Evolutionary conservation across 176 grass and related monocot genomes (phyloP).

Genomic region (Carex kokanica): DNA sequence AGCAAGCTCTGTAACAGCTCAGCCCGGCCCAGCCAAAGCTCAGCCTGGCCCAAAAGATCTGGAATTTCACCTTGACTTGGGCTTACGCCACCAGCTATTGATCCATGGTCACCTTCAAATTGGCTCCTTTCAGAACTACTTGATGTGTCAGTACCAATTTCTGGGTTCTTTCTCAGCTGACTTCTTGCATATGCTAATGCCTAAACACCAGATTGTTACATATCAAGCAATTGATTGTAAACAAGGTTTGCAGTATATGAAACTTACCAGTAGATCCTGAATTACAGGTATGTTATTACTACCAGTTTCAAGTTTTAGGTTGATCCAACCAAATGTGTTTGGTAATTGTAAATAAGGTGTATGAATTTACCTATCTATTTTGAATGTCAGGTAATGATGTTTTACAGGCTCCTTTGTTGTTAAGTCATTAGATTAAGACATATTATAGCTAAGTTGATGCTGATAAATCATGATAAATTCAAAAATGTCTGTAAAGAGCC

Average conservation of each 20-base stretch:
- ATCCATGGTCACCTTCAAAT: constrained; percentile 56
- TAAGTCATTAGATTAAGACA: background rate
- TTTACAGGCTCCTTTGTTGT: background rate
- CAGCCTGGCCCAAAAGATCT: constrained; percentile 64
- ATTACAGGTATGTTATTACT: background rate
- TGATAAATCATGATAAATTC: background rate
- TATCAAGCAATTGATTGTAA: background rate
- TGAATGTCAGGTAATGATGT: background rate
- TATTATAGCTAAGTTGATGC: background rate
- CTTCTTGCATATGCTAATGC: constrained; percentile 76
- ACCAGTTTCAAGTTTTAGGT: background rate
- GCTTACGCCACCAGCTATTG: background rate
- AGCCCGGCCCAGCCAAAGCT: constrained; percentile 84
- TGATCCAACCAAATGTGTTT: background rate
- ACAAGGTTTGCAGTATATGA: background rate
- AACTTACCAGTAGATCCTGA: background rate
- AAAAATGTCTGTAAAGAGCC: background rate
- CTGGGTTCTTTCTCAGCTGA: constrained; percentile 60
- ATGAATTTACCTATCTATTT: background rate
- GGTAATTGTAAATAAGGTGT: background rate
- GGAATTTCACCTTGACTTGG: constrained; percentile 55
- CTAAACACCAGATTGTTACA: constrained; percentile 34
- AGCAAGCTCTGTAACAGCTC: constrained; percentile 95
- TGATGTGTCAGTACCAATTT: constrained; percentile 50
- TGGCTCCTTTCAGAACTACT: constrained; percentile 72